Percentiles rank a stretch among this genome's conserved stretches.
These are phyloP conservation scores for Neostapfia colusana DNA, from an alignment of 176 grass and related monocot species.

Conservation along the genomic window DNA sequence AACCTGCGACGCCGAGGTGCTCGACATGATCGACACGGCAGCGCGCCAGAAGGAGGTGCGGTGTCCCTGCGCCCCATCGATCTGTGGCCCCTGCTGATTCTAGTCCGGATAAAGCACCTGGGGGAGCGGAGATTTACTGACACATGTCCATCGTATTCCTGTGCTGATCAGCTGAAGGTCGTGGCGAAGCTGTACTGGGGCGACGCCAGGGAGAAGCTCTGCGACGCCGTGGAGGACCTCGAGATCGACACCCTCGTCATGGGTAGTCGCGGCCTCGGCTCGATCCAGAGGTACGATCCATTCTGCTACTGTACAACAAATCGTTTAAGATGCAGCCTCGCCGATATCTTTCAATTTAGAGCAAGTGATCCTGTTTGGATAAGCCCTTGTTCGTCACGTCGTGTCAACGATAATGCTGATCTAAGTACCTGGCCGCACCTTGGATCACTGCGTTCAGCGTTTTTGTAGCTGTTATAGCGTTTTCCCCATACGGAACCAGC, in stretches of 20 bases:
- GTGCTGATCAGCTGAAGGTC: conserved; percentile 49
- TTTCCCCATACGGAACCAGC: not conserved
- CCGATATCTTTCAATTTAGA: not conserved
- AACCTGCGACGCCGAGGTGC: conserved; percentile 60
- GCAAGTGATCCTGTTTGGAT: not conserved
- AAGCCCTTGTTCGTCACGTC: not conserved
- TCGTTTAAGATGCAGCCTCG: not conserved
- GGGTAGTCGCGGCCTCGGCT: conserved; percentile 83
- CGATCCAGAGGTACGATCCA: conserved; percentile 60
- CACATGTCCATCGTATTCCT: not conserved
- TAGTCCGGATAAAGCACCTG: not conserved
- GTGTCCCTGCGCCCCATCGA: not conserved
- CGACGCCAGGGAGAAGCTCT: conserved; percentile 91
- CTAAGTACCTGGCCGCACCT: not conserved
- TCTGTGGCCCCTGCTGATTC: not conserved
- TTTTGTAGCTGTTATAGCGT: not conserved
- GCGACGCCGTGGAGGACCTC: conserved; percentile 63
- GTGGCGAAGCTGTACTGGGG: conserved; percentile 89
- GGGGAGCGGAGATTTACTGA: not conserved
- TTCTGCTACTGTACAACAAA: too few species aligned
- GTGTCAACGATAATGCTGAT: not conserved
- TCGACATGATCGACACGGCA: conserved; percentile 80
- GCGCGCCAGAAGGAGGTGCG: conserved; percentile 65
- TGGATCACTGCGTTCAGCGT: not conserved
- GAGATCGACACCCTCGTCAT: conserved; percentile 74